Evolutionary conservation across 2,329 filamentous ascomycete species (phyloP), one percentile per base, ranked within the genome.

Genomic region (Microcyclospora pomicola): DNA sequence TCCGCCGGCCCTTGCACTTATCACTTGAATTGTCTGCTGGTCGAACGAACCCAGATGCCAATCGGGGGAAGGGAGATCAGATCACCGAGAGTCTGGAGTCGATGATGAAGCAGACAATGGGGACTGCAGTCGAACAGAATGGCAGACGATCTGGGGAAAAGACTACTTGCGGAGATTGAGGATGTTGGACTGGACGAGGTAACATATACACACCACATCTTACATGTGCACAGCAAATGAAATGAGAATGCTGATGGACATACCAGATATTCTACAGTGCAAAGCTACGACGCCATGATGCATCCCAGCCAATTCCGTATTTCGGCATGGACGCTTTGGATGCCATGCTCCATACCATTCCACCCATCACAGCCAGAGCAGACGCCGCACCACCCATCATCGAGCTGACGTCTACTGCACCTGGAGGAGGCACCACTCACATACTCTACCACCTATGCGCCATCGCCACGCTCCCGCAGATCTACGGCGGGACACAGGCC

Each of bases 381-480:
- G 36, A 28, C 31, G 31, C 46, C 13, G 37, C 47, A 14, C 49
- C 51, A 9, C 61, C 67, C 0, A 59, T 70, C 5, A 46, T 78
- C 36, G 73, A 77, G 50, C 59, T 79, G 33, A 63, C 67, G 14
- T 72, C 71, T 36, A 56, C 61, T 28, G 59, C 59, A 10, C 59
- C 72, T 3, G 66, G 64, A 16, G 59, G 65, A 9, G 75, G 75
- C 9, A 77, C 76, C 55, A 72, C 74, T 1, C 67, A 72, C 28
- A 51, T 80, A 0, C 58, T 79, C 28, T 75, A 77, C 55, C 65
- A 71, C 42, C 55, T 78, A 31, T 63, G 64, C 19, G 64, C 68
- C 2, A 49, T 64, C 9, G 64, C 69, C 27, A 59, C 75, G 7
- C 60, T 79, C 0, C 72, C 73, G 1, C 41, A 47, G 5, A 45